Percentiles rank a stretch among this genome's conserved stretches.
phyloP scores from a whole-genome alignment of 2,329 filamentous ascomycete species.

The Neonectria punicea region DNA sequence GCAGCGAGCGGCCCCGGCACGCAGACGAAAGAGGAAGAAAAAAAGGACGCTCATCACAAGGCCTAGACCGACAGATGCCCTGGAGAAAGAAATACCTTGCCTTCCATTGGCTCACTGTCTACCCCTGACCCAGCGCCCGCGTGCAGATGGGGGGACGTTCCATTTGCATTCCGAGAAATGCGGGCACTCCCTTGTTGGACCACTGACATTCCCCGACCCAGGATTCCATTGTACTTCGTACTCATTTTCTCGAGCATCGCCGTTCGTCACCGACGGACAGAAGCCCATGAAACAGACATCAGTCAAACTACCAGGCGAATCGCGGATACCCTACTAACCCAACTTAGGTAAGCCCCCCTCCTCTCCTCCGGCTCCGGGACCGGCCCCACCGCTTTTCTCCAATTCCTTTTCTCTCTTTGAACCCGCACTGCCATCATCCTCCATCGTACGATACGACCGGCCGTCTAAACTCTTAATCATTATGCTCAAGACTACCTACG shows the following conservation, averaged over 20 bases:
- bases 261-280: neutral
- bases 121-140: neutral
- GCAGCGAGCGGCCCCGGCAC: neutral
- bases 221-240: neutral
- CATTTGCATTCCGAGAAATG: constrained; percentile 14
- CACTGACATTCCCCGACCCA: neutral
- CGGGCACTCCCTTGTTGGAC: neutral
- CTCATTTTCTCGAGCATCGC: neutral
- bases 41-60: constrained; percentile 2
- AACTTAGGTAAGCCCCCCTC: neutral
- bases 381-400: neutral
- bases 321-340: neutral
- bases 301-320: neutral
- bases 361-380: neutral
- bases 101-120: constrained; percentile 28
- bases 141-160: neutral
- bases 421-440: neutral
- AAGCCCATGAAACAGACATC: neutral
- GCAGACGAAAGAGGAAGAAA: neutral
- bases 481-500: neutral
- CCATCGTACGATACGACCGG: neutral
- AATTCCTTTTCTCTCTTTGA: neutral
- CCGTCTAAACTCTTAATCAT: neutral
- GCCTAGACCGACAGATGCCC: constrained; percentile 15
- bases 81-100: constrained; percentile 35